Evolutionary conservation across 495 filamentous ascomycete genomes (phyloP), one percentile per base, ranked within the genome.

Genomic region (Penicillium longicatenatum): DNA sequence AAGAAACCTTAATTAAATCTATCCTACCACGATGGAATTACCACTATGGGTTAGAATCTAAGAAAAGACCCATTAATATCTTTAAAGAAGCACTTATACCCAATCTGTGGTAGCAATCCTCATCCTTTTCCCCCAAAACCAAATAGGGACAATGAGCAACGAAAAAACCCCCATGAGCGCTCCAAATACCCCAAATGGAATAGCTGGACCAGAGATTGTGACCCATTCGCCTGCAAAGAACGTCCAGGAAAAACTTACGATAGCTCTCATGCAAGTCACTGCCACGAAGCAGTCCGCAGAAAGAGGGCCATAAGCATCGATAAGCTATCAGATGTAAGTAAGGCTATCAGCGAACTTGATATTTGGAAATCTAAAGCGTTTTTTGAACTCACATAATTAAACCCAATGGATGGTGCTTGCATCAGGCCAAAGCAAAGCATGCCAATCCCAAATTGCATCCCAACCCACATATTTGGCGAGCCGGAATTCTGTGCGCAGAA

Each of bases 71-170:
- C 29, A 30, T 30, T 8, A 30, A 30, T 30, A 30, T 30, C 29
- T 35, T 35, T 12, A 35, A 35, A 35, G 11, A 35, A 35, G 11
- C 7, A 8, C 33, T 14, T 4, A 47, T n/a, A 60, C 43, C 61
- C 61, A 64, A n/a, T 47, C 33, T 22, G 56, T 57, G 26, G 61
- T 64, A 29, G 61, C 61, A 60, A 64, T 64, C 7, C 61, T 49
- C 21, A 51, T 54, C 53, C 61, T 53, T 51, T 63, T 63, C 42
- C 57, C 61, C 57, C 57, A 63, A 8, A 57, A 6, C 61, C 41
- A 57, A 37, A 57, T 16, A 26, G 61, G 61, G 22, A 64, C 50
- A 21, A 49, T 46, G 30, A 64, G 29, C 20, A 60, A 33, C 11
- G 61, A 43, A 47, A 64, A 60, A 11, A 57, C 6, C 0, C 61